Conservation (phyloP, 75 land plant genomes). For the Azolla pinnata region DNA sequence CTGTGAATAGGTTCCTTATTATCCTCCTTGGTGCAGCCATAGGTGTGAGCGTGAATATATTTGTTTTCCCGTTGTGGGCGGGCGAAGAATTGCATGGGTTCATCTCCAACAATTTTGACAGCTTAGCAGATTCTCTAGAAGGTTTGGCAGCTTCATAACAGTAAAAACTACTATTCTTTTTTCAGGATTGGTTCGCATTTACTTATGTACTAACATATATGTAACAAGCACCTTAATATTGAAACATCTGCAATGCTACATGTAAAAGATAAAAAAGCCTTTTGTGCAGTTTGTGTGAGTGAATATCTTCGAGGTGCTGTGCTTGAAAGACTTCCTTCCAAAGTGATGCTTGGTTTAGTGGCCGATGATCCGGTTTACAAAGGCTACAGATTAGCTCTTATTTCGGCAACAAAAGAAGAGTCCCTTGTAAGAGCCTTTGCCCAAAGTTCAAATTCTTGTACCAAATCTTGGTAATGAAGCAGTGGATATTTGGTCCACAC, state of each 20-base stretch:
- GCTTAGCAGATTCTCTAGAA: slow-evolving; percentile 44
- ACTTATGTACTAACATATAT: too few species aligned
- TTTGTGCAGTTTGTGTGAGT: slow-evolving; percentile 51
- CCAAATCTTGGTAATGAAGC: neutral
- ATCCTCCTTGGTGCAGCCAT: slow-evolving; percentile 63
- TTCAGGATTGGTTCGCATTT: too few species aligned
- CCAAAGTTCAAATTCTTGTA: neutral
- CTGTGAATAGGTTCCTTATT: slow-evolving; percentile 48
- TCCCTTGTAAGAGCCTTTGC: slow-evolving; percentile 34
- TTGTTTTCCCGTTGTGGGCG: slow-evolving; percentile 72
- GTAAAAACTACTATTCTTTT: too few species aligned
- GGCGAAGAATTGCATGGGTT: slow-evolving; percentile 75
- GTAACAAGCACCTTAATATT: too few species aligned
- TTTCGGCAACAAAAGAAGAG: slow-evolving; percentile 52
- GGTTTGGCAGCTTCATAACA: too few species aligned
- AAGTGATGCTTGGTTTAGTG: slow-evolving; percentile 51
- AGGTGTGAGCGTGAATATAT: slow-evolving; percentile 43
- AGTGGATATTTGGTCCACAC: neutral
- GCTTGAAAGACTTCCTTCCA: slow-evolving; percentile 52
- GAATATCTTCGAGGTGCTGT: slow-evolving; percentile 54
- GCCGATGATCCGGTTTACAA: slow-evolving; percentile 55
- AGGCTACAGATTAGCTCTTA: slow-evolving; percentile 58
- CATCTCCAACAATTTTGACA: slow-evolving; percentile 47
- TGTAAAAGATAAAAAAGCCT: too few species aligned
- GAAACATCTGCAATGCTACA: too few species aligned